Conservation (phyloP, 768 basidiomycete genomes). For the Chlorophyllum brunneum region DNA sequence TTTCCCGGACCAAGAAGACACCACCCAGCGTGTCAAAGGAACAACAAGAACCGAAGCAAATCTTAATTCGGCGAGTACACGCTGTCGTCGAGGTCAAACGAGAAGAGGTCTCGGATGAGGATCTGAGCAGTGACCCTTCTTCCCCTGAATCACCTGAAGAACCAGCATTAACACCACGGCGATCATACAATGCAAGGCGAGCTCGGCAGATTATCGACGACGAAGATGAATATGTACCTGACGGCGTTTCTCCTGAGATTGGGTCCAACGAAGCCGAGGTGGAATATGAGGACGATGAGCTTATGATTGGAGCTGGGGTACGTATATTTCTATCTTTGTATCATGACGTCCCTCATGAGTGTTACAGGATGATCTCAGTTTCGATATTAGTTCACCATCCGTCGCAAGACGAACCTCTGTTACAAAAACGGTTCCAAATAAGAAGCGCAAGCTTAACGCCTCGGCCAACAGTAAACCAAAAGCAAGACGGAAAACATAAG, state of each 20-base stretch:
- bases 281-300: constrained; percentile 48
- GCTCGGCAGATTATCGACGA: constrained; percentile 14
- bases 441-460: constrained; percentile 5
- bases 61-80: constrained; percentile 60
- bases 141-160: constrained; percentile 15
- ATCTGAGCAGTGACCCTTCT: constrained; percentile 3
- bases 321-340: background rate
- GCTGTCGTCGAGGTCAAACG: constrained; percentile 64
- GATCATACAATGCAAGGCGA: constrained; percentile 7
- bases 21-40: background rate
- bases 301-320: constrained; percentile 61
- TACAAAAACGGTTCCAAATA: constrained; percentile 16
- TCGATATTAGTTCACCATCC: constrained; percentile 2
- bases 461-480: constrained; percentile 5
- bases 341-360: background rate
- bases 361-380: constrained; percentile 25
- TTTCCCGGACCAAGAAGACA: background rate
- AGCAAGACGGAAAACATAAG: constrained; percentile 27
- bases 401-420: constrained; percentile 35
- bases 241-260: background rate
- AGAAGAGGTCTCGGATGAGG: constrained; percentile 47
- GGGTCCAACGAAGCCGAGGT: background rate
- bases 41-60: constrained; percentile 17
- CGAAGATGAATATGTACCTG: constrained; percentile 13
- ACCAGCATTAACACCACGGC: constrained; percentile 1